These are phyloP conservation scores for Closterium sp. DNA, from an alignment of 139 green algal genomes.

Conservation along the genomic window DNA sequence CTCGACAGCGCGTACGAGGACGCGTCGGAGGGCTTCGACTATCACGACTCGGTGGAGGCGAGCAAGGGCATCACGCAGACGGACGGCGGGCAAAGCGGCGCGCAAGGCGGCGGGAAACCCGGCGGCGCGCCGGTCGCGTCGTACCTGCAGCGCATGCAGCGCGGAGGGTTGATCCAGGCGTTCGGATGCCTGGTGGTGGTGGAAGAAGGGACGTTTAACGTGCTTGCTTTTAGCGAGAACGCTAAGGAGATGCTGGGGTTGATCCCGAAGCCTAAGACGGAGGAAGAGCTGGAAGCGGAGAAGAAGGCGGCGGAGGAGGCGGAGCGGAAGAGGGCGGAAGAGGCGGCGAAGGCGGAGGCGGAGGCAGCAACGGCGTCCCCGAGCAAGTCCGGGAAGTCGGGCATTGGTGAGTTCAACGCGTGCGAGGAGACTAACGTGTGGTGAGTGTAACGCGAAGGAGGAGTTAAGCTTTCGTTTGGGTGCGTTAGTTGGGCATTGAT, in stretches of 20 bases:
- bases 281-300: not conserved
- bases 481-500: no score
- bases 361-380: not conserved
- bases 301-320: not conserved
- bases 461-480: no score
- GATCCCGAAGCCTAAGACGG: not conserved
- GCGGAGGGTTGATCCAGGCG: conserved; percentile 17
- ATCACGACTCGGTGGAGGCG: not conserved
- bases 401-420: not conserved
- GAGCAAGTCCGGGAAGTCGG: not conserved
- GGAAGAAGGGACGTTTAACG: conserved; percentile 22
- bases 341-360: conserved; percentile 2
- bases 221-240: conserved; percentile 37
- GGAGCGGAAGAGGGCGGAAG: not conserved
- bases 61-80: not conserved
- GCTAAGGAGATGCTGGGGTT: conserved; percentile 6
- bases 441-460: not conserved
- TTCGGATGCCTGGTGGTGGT: conserved; percentile 36
- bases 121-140: conserved; percentile 14
- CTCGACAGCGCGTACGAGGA: not conserved
- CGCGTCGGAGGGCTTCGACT: not conserved
- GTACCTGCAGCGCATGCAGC: conserved; percentile 47
- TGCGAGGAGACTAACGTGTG: not conserved
- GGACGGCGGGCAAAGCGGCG: not conserved
- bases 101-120: not conserved